Evolutionary conservation across 768 basidiomycete genomes (phyloP), one percentile per base, ranked within the genome.

Genomic region (Collybia sp.): DNA sequence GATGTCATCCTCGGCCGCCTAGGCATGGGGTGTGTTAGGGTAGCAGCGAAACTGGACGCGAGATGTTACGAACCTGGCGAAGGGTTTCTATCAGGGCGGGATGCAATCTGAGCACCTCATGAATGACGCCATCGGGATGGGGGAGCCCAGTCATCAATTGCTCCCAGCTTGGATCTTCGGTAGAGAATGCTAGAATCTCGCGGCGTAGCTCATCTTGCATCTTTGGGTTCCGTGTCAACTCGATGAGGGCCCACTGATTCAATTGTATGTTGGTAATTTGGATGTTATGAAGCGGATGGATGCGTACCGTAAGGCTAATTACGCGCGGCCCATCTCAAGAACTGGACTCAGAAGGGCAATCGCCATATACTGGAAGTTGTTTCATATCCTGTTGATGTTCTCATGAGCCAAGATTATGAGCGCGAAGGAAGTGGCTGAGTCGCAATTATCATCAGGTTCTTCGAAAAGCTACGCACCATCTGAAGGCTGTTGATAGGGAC

Each of bases 171-270:
- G 79, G 79, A 53, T 83, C 80, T 5, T 48, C 47, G 13, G 54
- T 60, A 1, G 68, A 58, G 41, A 73, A 72, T 15, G 63, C 55
- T 4, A 62, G 51, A 8, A 84, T 63, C 44, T 84, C 80, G 8
- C 70, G 60, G 36, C 79, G 72, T 10, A 83, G 59, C 39, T 67
- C 73, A 8, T 59, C 51, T 56, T 83, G 82, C 12, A 68, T 63
- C 19, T 72, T 66, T 0, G 61, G 68, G 38, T 75, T 58, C 31
- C 60, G 66, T 6, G 67, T 66, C 1, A 83, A 71, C 53, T 82
- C 81, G 30, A 82, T 75, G 0, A 83, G 62, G 2, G 79, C 75
- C 79, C 80, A 83, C 75, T 76, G 15, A 37, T 13, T n/a, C 10
- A n/a, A 6, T 13, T 37, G 35, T 37, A 6, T 3, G 17, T 37